Percentiles rank a stretch among this genome's conserved stretches.
These are phyloP conservation scores for Cicer pinnatifidum DNA, from an alignment of 306 rosid genomes.

Conservation along the genomic window DNA sequence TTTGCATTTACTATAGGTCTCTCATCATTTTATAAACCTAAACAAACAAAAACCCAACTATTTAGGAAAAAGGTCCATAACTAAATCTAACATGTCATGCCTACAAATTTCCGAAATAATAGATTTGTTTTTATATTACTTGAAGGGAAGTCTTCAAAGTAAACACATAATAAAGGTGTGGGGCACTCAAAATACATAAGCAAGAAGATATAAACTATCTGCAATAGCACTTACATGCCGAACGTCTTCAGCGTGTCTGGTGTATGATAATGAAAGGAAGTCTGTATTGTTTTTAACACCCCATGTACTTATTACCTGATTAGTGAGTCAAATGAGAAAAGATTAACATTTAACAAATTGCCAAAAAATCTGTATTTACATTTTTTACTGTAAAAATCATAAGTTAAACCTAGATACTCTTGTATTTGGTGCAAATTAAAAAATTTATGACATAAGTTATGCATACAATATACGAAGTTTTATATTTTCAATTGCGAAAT, in stretches of 20 bases:
- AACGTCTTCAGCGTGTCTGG: conserved; percentile 86
- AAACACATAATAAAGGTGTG: no score
- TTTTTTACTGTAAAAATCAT: conserved; percentile 3
- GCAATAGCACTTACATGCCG: conserved; percentile 65
- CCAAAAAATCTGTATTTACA: conserved; percentile 13
- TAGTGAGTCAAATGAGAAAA: conserved; percentile 26
- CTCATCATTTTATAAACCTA: conserved; percentile 11
- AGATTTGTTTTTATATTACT: no score
- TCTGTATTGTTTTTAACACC: conserved; percentile 81
- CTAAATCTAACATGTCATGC: neutral
- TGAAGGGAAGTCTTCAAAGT: conserved; percentile 62
- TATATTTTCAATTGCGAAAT: no score
- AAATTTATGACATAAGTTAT: conserved; percentile 6
- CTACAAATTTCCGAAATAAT: no score
- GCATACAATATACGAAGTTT: neutral
- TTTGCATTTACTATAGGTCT: conserved; percentile 38
- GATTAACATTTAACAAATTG: conserved; percentile 20
- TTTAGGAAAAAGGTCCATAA: neutral
- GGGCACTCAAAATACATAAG: neutral
- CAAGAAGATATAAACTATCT: conserved; percentile 21
- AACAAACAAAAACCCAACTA: neutral
- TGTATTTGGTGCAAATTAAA: conserved; percentile 6
- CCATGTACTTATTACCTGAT: conserved; percentile 85
- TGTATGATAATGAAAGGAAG: conserved; percentile 66
- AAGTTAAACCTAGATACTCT: neutral